Percentiles rank a stretch among this genome's conserved stretches.
phyloP scores from a whole-genome alignment of 306 rosid genomes.

The Ceratonia siliqua region DNA sequence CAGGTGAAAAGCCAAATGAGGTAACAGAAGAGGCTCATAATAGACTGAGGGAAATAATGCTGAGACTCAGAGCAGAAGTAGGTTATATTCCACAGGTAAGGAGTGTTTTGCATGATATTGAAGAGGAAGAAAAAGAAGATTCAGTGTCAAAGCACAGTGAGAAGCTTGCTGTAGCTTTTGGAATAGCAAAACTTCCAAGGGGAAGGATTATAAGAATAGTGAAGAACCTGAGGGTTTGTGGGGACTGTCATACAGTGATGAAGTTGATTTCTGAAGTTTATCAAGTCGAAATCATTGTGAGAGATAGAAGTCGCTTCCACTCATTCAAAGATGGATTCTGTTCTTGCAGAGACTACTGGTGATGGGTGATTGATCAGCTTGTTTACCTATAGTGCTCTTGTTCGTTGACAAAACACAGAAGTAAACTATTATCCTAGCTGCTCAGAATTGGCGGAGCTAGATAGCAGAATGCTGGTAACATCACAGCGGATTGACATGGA shows the following conservation, averaged over 20 bases:
- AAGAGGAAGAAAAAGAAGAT: constrained; percentile 80
- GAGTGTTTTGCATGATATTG: constrained; percentile 79
- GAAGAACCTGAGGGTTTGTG: constrained; percentile 78
- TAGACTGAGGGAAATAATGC: constrained; percentile 68
- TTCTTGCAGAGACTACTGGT: constrained; percentile 87
- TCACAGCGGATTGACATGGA: not conserved
- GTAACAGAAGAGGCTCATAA: constrained; percentile 62
- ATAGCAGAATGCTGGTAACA: not conserved
- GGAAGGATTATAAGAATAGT: constrained; percentile 68
- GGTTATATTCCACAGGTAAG: constrained; percentile 66
- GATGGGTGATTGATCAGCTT: constrained; percentile 28
- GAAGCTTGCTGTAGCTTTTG: constrained; percentile 90
- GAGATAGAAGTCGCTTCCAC: constrained; percentile 93
- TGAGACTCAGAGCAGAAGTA: constrained; percentile 56
- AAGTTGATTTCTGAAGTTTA: constrained; percentile 75
- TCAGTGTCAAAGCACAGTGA: constrained; percentile 78
- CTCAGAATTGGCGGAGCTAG: not conserved
- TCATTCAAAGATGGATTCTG: constrained; percentile 66
- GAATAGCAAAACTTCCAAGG: constrained; percentile 56
- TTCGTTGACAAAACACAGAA: constrained; percentile 1
- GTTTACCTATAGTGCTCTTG: constrained; percentile 10
- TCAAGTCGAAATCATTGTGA: constrained; percentile 62
- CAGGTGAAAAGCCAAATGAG: constrained; percentile 63
- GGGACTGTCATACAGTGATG: constrained; percentile 84
- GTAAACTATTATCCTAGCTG: not conserved